Percentiles rank a stretch among this genome's conserved stretches.
Evolutionary conservation across 148 eudicot genomes (phyloP).

Genomic region (Arctostaphylos glauca): DNA sequence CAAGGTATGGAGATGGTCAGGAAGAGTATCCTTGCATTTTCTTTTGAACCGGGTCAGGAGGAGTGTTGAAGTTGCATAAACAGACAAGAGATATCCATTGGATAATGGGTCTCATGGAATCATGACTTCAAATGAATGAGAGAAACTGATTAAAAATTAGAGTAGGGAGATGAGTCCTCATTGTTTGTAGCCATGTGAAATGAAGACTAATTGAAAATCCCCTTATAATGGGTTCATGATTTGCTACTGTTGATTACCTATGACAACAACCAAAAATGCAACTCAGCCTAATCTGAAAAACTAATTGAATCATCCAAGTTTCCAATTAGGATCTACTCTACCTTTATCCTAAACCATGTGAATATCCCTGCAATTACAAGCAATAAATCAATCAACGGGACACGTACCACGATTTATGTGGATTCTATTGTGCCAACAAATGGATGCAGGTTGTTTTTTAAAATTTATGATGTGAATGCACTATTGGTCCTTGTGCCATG

Average conservation of each 20-base stretch:
- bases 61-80: conserved; percentile 3
- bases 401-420: not conserved
- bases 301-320: not conserved
- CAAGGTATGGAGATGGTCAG: no score
- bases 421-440: not conserved
- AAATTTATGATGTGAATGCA: not conserved
- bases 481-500: not conserved
- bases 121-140: not conserved
- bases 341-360: not conserved
- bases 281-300: not conserved
- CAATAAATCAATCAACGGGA: not conserved
- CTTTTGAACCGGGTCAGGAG: not conserved
- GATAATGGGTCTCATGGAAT: not conserved
- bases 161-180: not conserved
- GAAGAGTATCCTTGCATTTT: no score
- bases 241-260: not conserved
- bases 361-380: not conserved
- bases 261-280: not conserved
- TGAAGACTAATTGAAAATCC: not conserved
- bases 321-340: not conserved
- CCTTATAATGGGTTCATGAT: not conserved
- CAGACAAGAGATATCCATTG: not conserved
- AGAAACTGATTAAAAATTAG: not conserved
- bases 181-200: not conserved
- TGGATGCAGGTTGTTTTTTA: not conserved